These are phyloP conservation scores for Echinochloa phyllopogon DNA, from an alignment of 176 grass and related monocot genomes.

Conservation along the genomic window DNA sequence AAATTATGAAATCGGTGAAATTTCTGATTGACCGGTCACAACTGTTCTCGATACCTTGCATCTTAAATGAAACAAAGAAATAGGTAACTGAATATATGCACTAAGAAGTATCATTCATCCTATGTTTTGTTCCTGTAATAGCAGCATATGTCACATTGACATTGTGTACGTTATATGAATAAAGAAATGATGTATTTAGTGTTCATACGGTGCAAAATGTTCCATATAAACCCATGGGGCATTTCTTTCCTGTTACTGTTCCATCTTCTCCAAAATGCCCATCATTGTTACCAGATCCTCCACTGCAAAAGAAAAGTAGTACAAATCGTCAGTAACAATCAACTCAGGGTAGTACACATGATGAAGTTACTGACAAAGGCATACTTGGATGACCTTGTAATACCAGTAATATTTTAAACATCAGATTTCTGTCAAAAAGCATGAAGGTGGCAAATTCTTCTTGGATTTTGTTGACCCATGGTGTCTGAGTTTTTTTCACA, in stretches of 20 bases:
- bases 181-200: slow-evolving; percentile 37
- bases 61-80: slow-evolving; percentile 26
- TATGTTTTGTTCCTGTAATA: background rate
- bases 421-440: background rate
- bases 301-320: slow-evolving; percentile 57
- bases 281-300: slow-evolving; percentile 75
- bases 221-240: slow-evolving; percentile 85
- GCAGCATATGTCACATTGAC: background rate
- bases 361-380: slow-evolving; percentile 20
- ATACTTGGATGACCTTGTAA: slow-evolving; percentile 21
- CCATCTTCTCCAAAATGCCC: slow-evolving; percentile 76
- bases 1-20: too few relatives aligned
- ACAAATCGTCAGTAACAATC: slow-evolving; percentile 7
- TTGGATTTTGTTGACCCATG: background rate
- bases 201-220: slow-evolving; percentile 86
- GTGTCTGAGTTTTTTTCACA: slow-evolving; percentile 2
- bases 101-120: slow-evolving; percentile 6
- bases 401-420: background rate
- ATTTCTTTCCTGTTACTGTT: slow-evolving; percentile 84
- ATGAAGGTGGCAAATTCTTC: background rate
- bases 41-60: background rate
- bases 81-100: slow-evolving; percentile 14
- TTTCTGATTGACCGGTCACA: background rate
- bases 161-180: background rate
- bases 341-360: background rate